A percentile compares a stretch with the other conserved stretches of the same genome.
phyloP scores from a whole-genome alignment of 495 filamentous ascomycete genomes.

The Haplographium delicatum region DNA sequence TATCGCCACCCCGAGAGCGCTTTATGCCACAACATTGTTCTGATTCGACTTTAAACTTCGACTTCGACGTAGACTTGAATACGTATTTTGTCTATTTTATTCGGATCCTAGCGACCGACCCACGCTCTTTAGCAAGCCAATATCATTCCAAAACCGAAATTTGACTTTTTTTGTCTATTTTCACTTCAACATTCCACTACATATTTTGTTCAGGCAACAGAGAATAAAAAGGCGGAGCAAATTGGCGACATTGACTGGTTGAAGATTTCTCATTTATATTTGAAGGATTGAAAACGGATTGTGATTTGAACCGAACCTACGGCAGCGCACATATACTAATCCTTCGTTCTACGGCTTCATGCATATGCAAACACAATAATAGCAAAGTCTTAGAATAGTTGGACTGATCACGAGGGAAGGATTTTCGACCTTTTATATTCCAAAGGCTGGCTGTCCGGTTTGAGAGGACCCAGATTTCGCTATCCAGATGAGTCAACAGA shows the following conservation, averaged over 20 bases:
- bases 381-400: slow-evolving; percentile 3
- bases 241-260: background rate
- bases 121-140: slow-evolving; percentile 20
- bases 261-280: background rate
- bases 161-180: slow-evolving; percentile 19
- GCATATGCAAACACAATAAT: slow-evolving; percentile 24
- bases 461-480: background rate
- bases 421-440: slow-evolving; percentile 7
- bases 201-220: slow-evolving; percentile 1
- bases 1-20: slow-evolving; percentile 8
- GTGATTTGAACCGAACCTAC: no score
- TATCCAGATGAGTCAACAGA: slow-evolving; percentile 21
- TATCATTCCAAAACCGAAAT: slow-evolving; percentile 15
- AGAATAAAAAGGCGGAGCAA: background rate
- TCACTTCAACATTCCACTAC: slow-evolving; percentile 1
- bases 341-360: slow-evolving; percentile 22
- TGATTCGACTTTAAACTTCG: no score
- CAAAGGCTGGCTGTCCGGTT: background rate
- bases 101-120: slow-evolving; percentile 25
- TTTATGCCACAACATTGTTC: slow-evolving; percentile 8
- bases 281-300: background rate
- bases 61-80: slow-evolving; percentile 8
- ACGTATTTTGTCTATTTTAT: slow-evolving; percentile 17
- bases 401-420: slow-evolving; percentile 6
- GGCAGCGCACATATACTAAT: slow-evolving; percentile 15